Evolutionary conservation across 371 early-diverging fungal genomes (phyloP).

Genomic region (Funneliformis caledonium): DNA sequence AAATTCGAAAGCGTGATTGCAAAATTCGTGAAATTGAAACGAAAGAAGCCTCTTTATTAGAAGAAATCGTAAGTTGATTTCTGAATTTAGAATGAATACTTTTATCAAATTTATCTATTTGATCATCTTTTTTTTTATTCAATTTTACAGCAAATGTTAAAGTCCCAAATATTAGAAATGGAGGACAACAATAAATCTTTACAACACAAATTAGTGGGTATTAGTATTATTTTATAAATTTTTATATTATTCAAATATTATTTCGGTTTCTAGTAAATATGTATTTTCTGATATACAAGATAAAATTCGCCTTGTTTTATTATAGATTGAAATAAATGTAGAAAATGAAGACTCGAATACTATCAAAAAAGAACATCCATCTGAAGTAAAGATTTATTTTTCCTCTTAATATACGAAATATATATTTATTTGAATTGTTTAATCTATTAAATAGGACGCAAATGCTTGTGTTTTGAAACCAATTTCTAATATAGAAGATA

Average conservation of each 20-base stretch:
- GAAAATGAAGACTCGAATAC: neutral
- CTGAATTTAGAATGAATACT: neutral
- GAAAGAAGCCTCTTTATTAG: constrained; percentile 3
- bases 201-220: neutral
- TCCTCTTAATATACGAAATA: neutral
- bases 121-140: neutral
- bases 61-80: constrained; percentile 34
- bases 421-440: neutral
- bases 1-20: constrained; percentile 31
- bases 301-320: neutral
- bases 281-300: neutral
- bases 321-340: neutral
- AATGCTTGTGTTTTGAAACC: neutral
- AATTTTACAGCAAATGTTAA: neutral
- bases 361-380: neutral
- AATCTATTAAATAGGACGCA: too few species aligned
- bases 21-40: constrained; percentile 24
- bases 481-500: too few species aligned
- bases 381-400: neutral
- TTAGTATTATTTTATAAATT: neutral
- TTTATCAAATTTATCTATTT: neutral
- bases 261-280: neutral
- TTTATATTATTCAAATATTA: neutral
- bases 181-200: neutral
- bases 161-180: neutral